phyloP scores from a whole-genome alignment of 73 alveolate genomes.

The Durusdinium trenchii region DNA sequence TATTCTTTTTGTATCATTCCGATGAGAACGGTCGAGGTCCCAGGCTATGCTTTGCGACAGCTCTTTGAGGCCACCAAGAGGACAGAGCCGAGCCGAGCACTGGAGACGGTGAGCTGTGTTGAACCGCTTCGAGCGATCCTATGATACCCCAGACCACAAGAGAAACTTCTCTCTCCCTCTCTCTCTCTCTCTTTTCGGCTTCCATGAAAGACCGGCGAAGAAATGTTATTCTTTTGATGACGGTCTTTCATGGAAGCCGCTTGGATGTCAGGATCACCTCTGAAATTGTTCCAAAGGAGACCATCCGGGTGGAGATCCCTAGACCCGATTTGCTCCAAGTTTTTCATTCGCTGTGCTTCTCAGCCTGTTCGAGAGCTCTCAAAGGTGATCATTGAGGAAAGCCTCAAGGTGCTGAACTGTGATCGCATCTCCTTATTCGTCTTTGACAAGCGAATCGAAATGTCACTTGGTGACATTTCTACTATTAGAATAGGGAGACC shows the following conservation, averaged over 20 bases:
- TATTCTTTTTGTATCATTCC: too few relatives aligned
- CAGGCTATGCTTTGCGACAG: constrained; percentile 72
- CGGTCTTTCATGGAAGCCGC: not conserved
- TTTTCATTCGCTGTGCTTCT: not conserved
- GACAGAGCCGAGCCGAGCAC: not conserved
- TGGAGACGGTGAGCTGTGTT: not conserved
- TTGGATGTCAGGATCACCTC: constrained; percentile 56
- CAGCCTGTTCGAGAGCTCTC: not conserved
- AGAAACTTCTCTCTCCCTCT: not conserved
- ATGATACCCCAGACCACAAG: not conserved
- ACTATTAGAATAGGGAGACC: not conserved
- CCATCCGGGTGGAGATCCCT: constrained; percentile 32
- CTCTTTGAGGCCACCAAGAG: constrained; percentile 88
- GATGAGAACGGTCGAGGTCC: too few relatives aligned
- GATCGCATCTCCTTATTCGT: constrained; percentile 90
- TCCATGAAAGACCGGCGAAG: not conserved
- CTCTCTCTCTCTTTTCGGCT: not conserved
- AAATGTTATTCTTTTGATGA: not conserved
- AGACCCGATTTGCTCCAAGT: not conserved
- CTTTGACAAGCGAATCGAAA: constrained; percentile 80
- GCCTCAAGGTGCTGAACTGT: constrained; percentile 51
- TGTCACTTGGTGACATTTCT: not conserved
- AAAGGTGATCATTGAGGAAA: constrained; percentile 74
- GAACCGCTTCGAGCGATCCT: not conserved
- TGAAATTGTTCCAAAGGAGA: constrained; percentile 93